Percentiles rank a stretch among this genome's conserved stretches.
These are phyloP conservation scores for Penicillium sp. DNA, from an alignment of 2,329 filamentous ascomycete genomes.

Conservation along the genomic window DNA sequence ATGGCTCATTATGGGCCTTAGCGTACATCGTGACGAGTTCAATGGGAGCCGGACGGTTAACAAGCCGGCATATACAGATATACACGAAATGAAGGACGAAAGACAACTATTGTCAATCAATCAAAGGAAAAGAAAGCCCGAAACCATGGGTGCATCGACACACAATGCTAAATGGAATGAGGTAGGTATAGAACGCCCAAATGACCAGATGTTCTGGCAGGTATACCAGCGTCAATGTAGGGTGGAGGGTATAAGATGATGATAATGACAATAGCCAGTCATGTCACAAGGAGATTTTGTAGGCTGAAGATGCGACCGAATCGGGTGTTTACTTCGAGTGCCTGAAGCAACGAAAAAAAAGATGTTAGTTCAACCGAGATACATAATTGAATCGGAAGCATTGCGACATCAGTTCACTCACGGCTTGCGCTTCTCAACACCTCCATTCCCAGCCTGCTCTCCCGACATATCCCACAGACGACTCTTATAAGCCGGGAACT, in stretches of 20 bases:
- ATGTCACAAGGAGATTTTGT: background rate
- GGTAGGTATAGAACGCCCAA: background rate
- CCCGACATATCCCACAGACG: constrained; percentile 44
- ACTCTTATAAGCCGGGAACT: constrained; percentile 50
- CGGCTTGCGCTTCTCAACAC: constrained; percentile 32
- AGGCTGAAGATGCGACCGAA: background rate
- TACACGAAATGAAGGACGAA: background rate
- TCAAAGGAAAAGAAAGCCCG: background rate
- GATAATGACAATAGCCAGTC: background rate
- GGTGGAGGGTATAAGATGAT: background rate
- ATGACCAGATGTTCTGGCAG: background rate
- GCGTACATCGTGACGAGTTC: constrained; percentile 20
- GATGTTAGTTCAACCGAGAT: background rate
- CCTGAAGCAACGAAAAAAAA: background rate
- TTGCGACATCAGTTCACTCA: constrained; percentile 11
- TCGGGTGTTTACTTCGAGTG: constrained; percentile 11
- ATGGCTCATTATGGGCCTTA: constrained; percentile 13
- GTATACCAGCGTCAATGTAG: background rate
- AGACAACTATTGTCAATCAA: background rate
- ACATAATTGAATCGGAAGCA: background rate
- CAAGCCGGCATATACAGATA: constrained; percentile 1
- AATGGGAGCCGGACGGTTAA: background rate
- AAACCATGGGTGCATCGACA: background rate
- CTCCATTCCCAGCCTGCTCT: constrained; percentile 10
- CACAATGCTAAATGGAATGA: background rate